Percentiles rank a stretch among this genome's conserved stretches.
Conservation (phyloP, 2,329 filamentous ascomycete genomes). For the Tolypocladium tundrense region DNA sequence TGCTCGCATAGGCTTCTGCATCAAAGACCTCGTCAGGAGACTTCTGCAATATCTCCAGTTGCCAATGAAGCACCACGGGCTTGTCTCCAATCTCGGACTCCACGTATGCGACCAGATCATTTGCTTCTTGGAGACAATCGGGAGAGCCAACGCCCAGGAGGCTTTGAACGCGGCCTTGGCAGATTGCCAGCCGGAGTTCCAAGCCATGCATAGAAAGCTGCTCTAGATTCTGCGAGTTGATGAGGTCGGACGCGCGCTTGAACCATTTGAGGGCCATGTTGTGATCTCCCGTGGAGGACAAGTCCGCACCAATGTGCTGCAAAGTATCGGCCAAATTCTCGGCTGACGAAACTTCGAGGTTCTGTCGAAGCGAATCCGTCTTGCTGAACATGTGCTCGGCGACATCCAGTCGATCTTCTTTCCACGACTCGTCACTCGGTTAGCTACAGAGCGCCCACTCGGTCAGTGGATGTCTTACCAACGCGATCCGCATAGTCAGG, state of each 20-base stretch:
- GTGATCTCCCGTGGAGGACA: conserved; percentile 42
- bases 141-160: conserved; percentile 36
- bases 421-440: conserved; percentile 51
- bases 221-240: conserved; percentile 45
- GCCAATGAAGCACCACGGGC: conserved; percentile 55
- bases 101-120: conserved; percentile 47
- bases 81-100: conserved; percentile 54
- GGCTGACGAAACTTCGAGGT: conserved; percentile 35
- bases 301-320: conserved; percentile 59
- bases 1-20: conserved; percentile 33
- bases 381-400: conserved; percentile 70
- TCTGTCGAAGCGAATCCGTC: conserved; percentile 27
- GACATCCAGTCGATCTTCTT: conserved; percentile 60
- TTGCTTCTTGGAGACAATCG: conserved; percentile 39
- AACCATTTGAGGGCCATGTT: conserved; percentile 61
- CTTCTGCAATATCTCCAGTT: conserved; percentile 53
- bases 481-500: conserved; percentile 50
- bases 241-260: conserved; percentile 50
- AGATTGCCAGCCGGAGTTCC: conserved; percentile 56
- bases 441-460: conserved; percentile 5
- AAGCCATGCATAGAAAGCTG: conserved; percentile 46
- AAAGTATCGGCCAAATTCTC: conserved; percentile 59
- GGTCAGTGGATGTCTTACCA: conserved; percentile 39
- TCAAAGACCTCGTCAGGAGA: conserved; percentile 37
- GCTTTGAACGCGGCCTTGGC: conserved; percentile 51